phyloP scores from a whole-genome alignment of 371 early-diverging fungal species.

The Mortierella sp. region DNA sequence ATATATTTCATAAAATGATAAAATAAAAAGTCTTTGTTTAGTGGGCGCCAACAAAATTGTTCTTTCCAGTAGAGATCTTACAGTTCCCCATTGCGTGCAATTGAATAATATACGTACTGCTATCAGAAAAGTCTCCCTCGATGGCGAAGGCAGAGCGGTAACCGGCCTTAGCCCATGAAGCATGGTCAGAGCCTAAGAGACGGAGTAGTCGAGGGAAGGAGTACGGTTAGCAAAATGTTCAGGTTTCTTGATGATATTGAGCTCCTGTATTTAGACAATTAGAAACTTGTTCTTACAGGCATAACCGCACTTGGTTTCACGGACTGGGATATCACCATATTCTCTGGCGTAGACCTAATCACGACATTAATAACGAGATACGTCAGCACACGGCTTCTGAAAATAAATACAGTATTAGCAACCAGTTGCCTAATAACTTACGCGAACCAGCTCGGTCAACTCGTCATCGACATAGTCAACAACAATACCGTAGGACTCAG shows the following conservation, averaged over 20 bases:
- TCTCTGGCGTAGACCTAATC: conserved; percentile 35
- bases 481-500: conserved; percentile 83
- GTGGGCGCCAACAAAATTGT: background rate
- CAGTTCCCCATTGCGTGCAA: background rate
- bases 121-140: conserved; percentile 83
- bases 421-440: conserved; percentile 54
- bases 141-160: conserved; percentile 90
- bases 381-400: background rate
- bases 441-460: conserved; percentile 75
- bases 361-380: background rate
- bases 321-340: conserved; percentile 67
- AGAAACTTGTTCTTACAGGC: conserved; percentile 51
- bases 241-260: background rate
- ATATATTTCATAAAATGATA: background rate
- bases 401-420: no score
- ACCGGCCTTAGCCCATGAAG: conserved; percentile 91
- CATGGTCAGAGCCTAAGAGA: conserved; percentile 80
- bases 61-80: background rate
- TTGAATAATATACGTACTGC: conserved; percentile 29
- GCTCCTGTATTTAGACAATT: background rate
- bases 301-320: conserved; percentile 81
- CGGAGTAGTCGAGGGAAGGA: background rate
- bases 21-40: background rate
- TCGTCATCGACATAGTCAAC: conserved; percentile 84
- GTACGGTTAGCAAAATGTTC: background rate